A percentile compares a stretch with the other conserved stretches of the same genome.
Evolutionary conservation across 2,329 filamentous ascomycete species (phyloP).

Genomic region (Lecanosticta acicola): DNA sequence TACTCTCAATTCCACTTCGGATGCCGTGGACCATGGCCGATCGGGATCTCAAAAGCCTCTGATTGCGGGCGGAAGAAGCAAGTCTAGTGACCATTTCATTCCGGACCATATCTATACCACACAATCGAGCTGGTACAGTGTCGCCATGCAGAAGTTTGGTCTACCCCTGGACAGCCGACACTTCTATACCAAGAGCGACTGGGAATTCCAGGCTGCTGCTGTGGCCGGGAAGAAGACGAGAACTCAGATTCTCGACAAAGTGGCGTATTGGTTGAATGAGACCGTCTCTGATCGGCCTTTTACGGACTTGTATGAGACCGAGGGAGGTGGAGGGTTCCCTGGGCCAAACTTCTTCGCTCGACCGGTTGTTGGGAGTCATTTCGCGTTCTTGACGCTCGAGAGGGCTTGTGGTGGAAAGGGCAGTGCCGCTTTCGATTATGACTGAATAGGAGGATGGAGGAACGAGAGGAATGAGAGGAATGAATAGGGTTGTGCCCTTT

Average conservation of each 20-base stretch:
- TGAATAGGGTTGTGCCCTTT: not conserved
- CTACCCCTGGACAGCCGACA: slow-evolving; percentile 77
- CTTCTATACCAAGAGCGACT: slow-evolving; percentile 75
- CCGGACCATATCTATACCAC: slow-evolving; percentile 69
- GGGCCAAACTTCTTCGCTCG: slow-evolving; percentile 71
- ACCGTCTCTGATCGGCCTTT: slow-evolving; percentile 69
- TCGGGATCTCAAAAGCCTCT: slow-evolving; percentile 16
- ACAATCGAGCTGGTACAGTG: slow-evolving; percentile 75
- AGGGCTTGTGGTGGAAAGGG: slow-evolving; percentile 55
- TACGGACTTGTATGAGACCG: slow-evolving; percentile 77
- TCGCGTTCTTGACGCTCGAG: slow-evolving; percentile 76
- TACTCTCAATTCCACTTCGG: slow-evolving; percentile 26
- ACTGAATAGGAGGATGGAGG: slow-evolving; percentile 1
- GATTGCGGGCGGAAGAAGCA: slow-evolving; percentile 2
- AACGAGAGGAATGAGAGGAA: not conserved
- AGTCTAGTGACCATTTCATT: slow-evolving; percentile 49
- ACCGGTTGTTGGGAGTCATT: slow-evolving; percentile 80
- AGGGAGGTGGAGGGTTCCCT: slow-evolving; percentile 69
- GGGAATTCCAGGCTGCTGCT: slow-evolving; percentile 83
- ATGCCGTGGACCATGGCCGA: slow-evolving; percentile 5
- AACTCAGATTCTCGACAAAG: slow-evolving; percentile 64
- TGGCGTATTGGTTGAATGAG: slow-evolving; percentile 79
- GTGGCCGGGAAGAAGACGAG: slow-evolving; percentile 65
- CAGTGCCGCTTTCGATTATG: slow-evolving; percentile 17
- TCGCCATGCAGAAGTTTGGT: slow-evolving; percentile 74